These are phyloP conservation scores for Botrytis elliptica DNA, from an alignment of 2,329 filamentous ascomycete species.

Conservation along the genomic window DNA sequence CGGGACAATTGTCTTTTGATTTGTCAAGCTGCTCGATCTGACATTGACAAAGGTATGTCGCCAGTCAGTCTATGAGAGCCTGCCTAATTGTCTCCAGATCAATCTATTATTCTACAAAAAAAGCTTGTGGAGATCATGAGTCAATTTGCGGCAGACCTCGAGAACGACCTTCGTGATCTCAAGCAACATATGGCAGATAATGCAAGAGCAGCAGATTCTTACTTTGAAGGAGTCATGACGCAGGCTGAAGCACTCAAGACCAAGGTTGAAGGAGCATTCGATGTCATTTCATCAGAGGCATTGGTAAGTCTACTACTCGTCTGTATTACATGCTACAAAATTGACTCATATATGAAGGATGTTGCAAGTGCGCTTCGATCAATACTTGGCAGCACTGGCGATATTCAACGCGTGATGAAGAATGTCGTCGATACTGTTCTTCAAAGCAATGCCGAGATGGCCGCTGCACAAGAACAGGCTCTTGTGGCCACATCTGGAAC, in stretches of 20 bases:
- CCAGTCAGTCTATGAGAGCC: neutral
- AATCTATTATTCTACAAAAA: constrained; percentile 36
- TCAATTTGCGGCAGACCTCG: constrained; percentile 31
- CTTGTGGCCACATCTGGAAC: constrained; percentile 28
- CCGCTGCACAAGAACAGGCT: constrained; percentile 34
- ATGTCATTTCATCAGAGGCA: constrained; percentile 29
- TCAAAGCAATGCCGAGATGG: constrained; percentile 35
- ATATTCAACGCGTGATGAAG: constrained; percentile 28
- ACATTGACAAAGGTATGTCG: constrained; percentile 54
- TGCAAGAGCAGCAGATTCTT: constrained; percentile 27
- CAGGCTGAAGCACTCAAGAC: constrained; percentile 30
- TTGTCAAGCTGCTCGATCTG: constrained; percentile 58
- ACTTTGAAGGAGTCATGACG: constrained; percentile 30
- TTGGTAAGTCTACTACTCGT: neutral
- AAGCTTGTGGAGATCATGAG: constrained; percentile 35
- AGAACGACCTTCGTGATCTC: constrained; percentile 30
- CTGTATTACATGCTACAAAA: neutral
- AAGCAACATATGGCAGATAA: constrained; percentile 30
- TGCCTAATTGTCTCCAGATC: constrained; percentile 33
- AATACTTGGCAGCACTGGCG: constrained; percentile 21
- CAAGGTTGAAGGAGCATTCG: constrained; percentile 32
- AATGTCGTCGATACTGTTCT: constrained; percentile 24
- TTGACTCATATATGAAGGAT: neutral
- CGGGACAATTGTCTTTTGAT: constrained; percentile 60
- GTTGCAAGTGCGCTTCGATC: constrained; percentile 16